A percentile compares a stretch with the other conserved stretches of the same genome.
Conservation (phyloP, 495 filamentous ascomycete species). For the Cenococcum geophilum region DNA sequence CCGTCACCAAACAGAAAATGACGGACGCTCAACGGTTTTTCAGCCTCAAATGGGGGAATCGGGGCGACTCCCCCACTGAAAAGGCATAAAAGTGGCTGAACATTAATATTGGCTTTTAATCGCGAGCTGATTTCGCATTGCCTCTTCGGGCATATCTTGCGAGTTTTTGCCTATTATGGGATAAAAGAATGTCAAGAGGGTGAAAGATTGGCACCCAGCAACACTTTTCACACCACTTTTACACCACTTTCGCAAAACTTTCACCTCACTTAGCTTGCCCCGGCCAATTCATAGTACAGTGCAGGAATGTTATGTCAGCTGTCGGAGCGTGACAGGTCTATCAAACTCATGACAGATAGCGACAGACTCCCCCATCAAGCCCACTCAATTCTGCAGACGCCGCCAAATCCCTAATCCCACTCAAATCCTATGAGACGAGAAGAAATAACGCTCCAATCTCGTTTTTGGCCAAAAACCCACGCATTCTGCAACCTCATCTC, state of each 20-base stretch:
- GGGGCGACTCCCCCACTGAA: no score
- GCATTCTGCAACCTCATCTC: neutral
- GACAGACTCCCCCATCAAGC: neutral
- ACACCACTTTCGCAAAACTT: neutral
- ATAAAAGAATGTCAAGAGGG: no score
- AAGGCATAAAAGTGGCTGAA: no score
- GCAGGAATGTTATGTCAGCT: neutral
- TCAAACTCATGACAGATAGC: conserved; percentile 5
- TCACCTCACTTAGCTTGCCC: neutral
- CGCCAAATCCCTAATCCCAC: conserved; percentile 2
- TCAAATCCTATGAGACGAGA: conserved; percentile 9
- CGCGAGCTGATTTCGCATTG: neutral
- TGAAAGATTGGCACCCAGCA: no score
- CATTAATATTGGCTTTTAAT: no score
- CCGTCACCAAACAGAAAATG: conserved; percentile 9
- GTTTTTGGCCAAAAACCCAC: neutral
- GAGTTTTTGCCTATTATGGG: neutral
- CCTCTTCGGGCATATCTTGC: neutral
- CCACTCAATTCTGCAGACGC: conserved; percentile 1
- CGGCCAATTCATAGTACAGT: neutral
- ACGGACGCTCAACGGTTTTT: neutral
- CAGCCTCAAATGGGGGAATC: no score
- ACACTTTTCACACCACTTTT: neutral
- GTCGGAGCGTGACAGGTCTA: conserved; percentile 5
- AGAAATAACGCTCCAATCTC: conserved; percentile 10